Percentiles rank a stretch among this genome's conserved stretches.
These are phyloP conservation scores for Clarireedia paspali DNA, from an alignment of 2,329 filamentous ascomycete genomes.

Conservation along the genomic window DNA sequence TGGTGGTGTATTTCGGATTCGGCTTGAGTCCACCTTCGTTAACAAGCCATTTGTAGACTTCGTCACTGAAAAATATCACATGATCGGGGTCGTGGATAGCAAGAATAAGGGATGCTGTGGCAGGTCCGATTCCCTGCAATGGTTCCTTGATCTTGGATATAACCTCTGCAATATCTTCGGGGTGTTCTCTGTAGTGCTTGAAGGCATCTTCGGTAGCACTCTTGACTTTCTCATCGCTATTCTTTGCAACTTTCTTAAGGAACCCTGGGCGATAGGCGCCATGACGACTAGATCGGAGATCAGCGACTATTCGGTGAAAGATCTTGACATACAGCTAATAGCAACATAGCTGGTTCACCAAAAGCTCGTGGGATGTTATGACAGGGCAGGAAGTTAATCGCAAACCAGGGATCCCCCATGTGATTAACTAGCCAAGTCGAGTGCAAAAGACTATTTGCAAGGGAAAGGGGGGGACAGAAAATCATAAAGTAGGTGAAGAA, in stretches of 20 bases:
- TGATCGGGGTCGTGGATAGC: conserved; percentile 51
- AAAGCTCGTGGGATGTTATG: too few relatives aligned
- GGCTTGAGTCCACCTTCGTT: conserved; percentile 39
- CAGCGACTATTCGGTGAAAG: neutral
- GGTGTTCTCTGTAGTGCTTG: conserved; percentile 34
- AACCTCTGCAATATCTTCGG: conserved; percentile 33
- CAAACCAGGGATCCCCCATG: too few relatives aligned
- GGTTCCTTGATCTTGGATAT: conserved; percentile 45
- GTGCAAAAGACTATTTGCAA: neutral
- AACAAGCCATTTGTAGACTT: conserved; percentile 66
- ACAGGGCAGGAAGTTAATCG: too few relatives aligned
- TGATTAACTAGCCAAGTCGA: neutral
- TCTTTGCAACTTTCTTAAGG: conserved; percentile 48
- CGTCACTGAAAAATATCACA: conserved; percentile 73
- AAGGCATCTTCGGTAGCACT: conserved; percentile 46
- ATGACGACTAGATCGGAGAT: conserved; percentile 33
- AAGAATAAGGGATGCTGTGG: conserved; percentile 68
- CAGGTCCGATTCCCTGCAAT: conserved; percentile 70
- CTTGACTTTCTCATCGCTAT: conserved; percentile 41
- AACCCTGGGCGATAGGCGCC: conserved; percentile 55
- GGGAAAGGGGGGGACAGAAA: neutral
- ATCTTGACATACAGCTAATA: neutral
- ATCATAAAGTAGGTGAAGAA: conserved; percentile 1
- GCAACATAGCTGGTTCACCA: too few relatives aligned
- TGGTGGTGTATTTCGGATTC: conserved; percentile 59